phyloP scores from a whole-genome alignment of 2,329 filamentous ascomycete genomes.

The Plenodomus biglobosus region DNA sequence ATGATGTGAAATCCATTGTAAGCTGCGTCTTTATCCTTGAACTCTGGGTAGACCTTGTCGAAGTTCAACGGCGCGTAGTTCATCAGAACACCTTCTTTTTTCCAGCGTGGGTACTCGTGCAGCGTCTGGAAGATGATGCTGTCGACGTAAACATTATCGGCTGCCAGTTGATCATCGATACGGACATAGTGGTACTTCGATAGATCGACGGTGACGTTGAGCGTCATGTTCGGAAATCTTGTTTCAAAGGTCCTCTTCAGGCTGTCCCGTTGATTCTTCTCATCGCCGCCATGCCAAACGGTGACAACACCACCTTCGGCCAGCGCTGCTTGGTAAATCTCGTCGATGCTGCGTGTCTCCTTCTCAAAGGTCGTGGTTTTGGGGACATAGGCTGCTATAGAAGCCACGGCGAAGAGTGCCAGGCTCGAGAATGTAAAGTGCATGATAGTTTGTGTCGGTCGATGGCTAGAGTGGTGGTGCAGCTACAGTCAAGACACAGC shows the following conservation, averaged over 20 bases:
- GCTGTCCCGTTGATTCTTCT: conserved; percentile 43
- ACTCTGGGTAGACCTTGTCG: conserved; percentile 46
- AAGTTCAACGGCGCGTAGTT: conserved; percentile 55
- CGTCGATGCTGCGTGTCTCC: conserved; percentile 53
- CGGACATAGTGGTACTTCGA: conserved; percentile 58
- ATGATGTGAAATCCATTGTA: conserved; percentile 49
- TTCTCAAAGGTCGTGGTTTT: background rate
- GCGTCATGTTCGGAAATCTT: conserved; percentile 53
- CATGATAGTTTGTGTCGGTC: too few species aligned
- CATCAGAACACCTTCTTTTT: conserved; percentile 50
- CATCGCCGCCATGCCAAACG: conserved; percentile 55
- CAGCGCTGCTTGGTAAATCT: conserved; percentile 55
- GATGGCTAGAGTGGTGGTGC: too few species aligned
- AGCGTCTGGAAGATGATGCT: conserved; percentile 54
- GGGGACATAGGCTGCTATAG: background rate
- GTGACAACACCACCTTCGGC: conserved; percentile 52
- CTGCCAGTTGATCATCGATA: conserved; percentile 51
- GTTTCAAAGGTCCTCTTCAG: conserved; percentile 51
- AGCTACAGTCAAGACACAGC: too few species aligned
- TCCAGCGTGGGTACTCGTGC: conserved; percentile 57
- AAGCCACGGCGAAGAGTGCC: conserved; percentile 1
- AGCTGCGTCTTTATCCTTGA: conserved; percentile 49
- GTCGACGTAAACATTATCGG: conserved; percentile 44
- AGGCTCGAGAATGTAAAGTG: too few species aligned
- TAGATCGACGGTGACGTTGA: conserved; percentile 58